Conservation (phyloP, 306 rosid genomes). For the Pyrus betulifolia region DNA sequence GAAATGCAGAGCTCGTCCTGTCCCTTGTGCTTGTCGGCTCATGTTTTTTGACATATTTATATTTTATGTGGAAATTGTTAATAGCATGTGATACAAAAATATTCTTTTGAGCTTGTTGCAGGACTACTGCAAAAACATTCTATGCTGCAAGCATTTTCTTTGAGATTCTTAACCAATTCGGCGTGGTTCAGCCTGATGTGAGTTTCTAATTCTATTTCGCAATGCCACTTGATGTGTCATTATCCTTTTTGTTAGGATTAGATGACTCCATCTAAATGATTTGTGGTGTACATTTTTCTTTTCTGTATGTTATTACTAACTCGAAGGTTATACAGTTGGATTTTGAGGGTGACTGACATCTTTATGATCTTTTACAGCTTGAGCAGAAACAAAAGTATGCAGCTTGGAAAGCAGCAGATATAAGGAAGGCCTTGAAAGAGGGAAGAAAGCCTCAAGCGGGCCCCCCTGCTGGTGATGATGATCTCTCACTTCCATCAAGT, state of each 20-base stretch:
- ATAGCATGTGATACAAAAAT: background rate
- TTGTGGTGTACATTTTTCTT: background rate
- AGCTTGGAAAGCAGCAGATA: slow-evolving; percentile 99
- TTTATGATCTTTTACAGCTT: slow-evolving; percentile 48
- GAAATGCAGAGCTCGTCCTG: background rate
- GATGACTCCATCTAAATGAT: background rate
- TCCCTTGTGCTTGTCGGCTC: background rate
- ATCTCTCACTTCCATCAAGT: slow-evolving; percentile 51
- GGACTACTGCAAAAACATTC: slow-evolving; percentile 97
- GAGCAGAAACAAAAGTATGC: slow-evolving; percentile 99
- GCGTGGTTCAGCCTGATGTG: slow-evolving; percentile 78
- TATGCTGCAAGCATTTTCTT: slow-evolving; percentile 98
- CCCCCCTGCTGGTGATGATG: slow-evolving; percentile 86
- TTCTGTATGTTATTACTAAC: background rate
- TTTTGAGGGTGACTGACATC: background rate
- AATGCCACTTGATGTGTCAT: background rate
- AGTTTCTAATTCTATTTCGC: slow-evolving; percentile 25
- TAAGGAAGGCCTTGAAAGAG: slow-evolving; percentile 96
- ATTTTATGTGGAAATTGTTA: background rate
- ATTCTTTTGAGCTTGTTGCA: slow-evolving; percentile 27
- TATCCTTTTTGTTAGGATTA: background rate
- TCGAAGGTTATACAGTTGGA: background rate
- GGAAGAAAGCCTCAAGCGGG: slow-evolving; percentile 87
- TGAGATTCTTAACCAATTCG: slow-evolving; percentile 90
- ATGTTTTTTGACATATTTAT: background rate